phyloP scores from a whole-genome alignment of 371 early-diverging fungal genomes.

The Phascolomyces articulosus region DNA sequence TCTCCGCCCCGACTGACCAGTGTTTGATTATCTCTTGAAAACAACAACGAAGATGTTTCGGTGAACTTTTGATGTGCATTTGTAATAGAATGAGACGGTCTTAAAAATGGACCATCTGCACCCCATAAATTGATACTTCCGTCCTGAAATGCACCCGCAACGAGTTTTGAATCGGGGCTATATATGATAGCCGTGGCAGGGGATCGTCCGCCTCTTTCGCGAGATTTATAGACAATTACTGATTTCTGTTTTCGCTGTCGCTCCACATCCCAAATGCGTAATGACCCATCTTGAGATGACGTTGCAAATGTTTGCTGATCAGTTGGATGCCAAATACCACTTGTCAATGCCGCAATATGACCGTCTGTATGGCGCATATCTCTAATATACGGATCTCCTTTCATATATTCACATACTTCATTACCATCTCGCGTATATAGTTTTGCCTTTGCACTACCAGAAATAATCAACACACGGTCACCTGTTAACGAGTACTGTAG shows the following conservation, averaged over 20 bases:
- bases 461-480: constrained; percentile 79
- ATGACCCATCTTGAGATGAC: constrained; percentile 82
- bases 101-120: constrained; percentile 51
- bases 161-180: constrained; percentile 69
- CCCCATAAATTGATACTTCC: constrained; percentile 72
- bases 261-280: constrained; percentile 91
- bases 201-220: constrained; percentile 72
- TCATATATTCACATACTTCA: constrained; percentile 72
- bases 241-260: constrained; percentile 70
- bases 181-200: constrained; percentile 68
- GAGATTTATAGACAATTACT: constrained; percentile 80
- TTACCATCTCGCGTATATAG: constrained; percentile 83
- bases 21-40: constrained; percentile 66
- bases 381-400: constrained; percentile 94
- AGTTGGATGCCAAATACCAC: constrained; percentile 83
- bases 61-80: constrained; percentile 73
- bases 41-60: constrained; percentile 71
- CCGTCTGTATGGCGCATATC: constrained; percentile 89
- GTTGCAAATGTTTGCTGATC: constrained; percentile 75
- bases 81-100: constrained; percentile 56
- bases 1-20: constrained; percentile 84
- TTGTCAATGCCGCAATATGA: constrained; percentile 84
- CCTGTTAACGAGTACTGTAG: constrained; percentile 80
- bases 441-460: constrained; percentile 75
- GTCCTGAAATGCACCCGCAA: constrained; percentile 70